These are phyloP conservation scores for Marchantia paleacea DNA, from an alignment of 225 moss, liverwort and hornwort species.

Conservation along the genomic window DNA sequence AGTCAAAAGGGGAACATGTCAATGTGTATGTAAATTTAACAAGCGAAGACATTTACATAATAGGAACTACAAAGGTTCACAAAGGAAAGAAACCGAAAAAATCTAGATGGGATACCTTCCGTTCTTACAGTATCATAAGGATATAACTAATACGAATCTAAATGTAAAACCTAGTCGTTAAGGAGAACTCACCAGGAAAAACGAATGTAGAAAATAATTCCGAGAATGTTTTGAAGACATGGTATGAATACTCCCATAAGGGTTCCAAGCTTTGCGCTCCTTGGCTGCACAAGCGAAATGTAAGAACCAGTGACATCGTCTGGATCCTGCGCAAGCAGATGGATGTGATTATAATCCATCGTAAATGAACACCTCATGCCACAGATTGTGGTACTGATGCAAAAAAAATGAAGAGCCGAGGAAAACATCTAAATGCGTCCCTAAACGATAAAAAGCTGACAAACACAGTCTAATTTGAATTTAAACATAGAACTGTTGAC, in stretches of 20 bases:
- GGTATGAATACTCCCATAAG: constrained; percentile 96
- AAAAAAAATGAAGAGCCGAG: background rate
- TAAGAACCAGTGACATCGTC: constrained; percentile 36
- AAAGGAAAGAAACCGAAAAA: background rate
- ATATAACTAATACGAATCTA: no score
- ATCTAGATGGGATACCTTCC: no score
- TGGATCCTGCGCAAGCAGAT: constrained; percentile 45
- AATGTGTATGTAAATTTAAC: no score
- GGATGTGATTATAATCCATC: constrained; percentile 14
- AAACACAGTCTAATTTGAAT: no score
- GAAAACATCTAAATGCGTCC: background rate
- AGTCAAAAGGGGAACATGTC: no score
- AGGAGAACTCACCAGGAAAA: constrained; percentile 73
- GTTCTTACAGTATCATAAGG: no score
- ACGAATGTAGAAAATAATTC: constrained; percentile 95
- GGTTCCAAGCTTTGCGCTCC: constrained; percentile 90
- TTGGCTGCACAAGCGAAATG: constrained; percentile 60
- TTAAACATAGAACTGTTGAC: no score
- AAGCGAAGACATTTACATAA: no score
- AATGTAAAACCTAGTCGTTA: background rate
- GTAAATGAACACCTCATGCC: background rate
- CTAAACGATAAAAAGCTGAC: background rate
- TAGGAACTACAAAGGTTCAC: background rate
- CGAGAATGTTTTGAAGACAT: constrained; percentile 95
- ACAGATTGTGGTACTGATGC: background rate